Conservation (phyloP, 805 yeast genomes). For the Myxozyma neglecta region DNA sequence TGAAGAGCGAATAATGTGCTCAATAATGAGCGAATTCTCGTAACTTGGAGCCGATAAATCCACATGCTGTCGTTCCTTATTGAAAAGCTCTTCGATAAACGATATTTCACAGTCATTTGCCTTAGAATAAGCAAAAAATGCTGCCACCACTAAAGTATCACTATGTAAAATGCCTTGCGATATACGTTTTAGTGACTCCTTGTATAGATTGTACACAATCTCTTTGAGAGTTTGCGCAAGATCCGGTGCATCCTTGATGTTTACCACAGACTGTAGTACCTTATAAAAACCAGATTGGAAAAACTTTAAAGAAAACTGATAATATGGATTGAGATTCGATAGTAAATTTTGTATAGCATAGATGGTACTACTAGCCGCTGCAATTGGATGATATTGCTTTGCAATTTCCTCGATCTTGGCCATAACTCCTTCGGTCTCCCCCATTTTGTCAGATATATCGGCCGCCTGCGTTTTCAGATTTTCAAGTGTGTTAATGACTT, state of each 20-base stretch:
- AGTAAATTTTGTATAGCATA: slow-evolving; percentile 51
- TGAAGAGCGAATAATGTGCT: slow-evolving; percentile 7
- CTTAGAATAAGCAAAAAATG: slow-evolving; percentile 33
- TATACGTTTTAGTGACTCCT: slow-evolving; percentile 48
- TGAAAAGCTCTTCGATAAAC: slow-evolving; percentile 17
- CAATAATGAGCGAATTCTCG: slow-evolving; percentile 6
- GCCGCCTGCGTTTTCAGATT: slow-evolving; percentile 61
- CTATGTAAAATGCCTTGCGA: slow-evolving; percentile 49
- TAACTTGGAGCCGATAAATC: slow-evolving; percentile 16
- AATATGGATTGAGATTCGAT: slow-evolving; percentile 50
- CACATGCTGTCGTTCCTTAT: slow-evolving; percentile 17
- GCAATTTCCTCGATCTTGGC: slow-evolving; percentile 52
- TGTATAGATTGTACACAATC: slow-evolving; percentile 46
- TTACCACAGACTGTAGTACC: slow-evolving; percentile 36
- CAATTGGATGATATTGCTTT: slow-evolving; percentile 53
- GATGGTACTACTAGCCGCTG: slow-evolving; percentile 54
- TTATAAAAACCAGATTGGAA: slow-evolving; percentile 43
- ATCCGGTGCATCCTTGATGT: slow-evolving; percentile 13
- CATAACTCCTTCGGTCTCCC: slow-evolving; percentile 58
- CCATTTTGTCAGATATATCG: slow-evolving; percentile 53
- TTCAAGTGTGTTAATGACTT: slow-evolving; percentile 60
- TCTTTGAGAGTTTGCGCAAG: slow-evolving; percentile 34
- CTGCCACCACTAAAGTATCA: slow-evolving; percentile 50
- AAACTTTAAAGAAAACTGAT: slow-evolving; percentile 56
- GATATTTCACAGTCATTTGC: slow-evolving; percentile 12